Evolutionary conservation across 2,329 filamentous ascomycete genomes (phyloP).

Genomic region (Graphiopsis chlorocephala): DNA sequence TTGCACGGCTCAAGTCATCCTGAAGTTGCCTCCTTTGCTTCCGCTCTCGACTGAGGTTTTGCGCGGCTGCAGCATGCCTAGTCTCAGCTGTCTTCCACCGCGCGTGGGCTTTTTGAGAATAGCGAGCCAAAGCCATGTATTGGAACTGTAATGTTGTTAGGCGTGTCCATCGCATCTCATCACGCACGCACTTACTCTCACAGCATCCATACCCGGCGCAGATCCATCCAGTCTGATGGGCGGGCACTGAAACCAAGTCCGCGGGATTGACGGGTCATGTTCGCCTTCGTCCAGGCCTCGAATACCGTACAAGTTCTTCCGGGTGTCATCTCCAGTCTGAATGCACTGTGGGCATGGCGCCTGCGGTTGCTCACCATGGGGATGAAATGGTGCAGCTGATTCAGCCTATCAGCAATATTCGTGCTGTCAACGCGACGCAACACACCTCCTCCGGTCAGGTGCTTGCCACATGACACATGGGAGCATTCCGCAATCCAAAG

Average conservation of each 20-base stretch:
- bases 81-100: conserved; percentile 25
- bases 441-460: conserved; percentile 50
- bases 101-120: conserved; percentile 27
- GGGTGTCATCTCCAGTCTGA: conserved; percentile 32
- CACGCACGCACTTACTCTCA: conserved; percentile 36
- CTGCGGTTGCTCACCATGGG: conserved; percentile 38
- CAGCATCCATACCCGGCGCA: conserved; percentile 40
- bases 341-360: conserved; percentile 48
- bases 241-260: conserved; percentile 44
- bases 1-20: conserved; percentile 21
- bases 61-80: conserved; percentile 25
- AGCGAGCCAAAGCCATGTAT: conserved; percentile 40
- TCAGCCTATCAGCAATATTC: background rate
- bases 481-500: conserved; percentile 50
- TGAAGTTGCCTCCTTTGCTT: conserved; percentile 25
- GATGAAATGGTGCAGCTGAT: conserved; percentile 47
- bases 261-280: conserved; percentile 44
- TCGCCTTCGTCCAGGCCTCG: conserved; percentile 43
- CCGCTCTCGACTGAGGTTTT: conserved; percentile 26
- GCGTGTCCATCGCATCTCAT: background rate
- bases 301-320: conserved; percentile 44
- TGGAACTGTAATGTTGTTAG: conserved; percentile 44
- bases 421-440: background rate
- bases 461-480: conserved; percentile 49
- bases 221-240: conserved; percentile 40